Base-by-base conservation (phyloP, 257 asterid species). In the Osmanthus fragrans region DNA sequence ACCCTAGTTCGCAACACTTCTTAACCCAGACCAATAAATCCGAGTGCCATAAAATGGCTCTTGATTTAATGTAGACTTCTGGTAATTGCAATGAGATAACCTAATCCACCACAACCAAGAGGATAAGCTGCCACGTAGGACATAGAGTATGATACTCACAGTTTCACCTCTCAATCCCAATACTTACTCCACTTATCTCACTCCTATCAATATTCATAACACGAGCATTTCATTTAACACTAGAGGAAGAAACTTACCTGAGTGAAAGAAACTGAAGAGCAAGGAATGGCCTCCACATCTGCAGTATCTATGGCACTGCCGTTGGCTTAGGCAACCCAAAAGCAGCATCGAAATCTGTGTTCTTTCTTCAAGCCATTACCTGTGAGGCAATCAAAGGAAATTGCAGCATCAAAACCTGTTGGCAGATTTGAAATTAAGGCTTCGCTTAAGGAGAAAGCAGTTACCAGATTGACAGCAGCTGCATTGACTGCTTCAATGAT, bases 391-490 rank as follows among this genome's bases (percentile, higher is more conserved):
- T 86, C 90, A 23, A 85, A 74, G 77, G 66, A 76, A n/a, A 63
- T 79, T 37, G 67, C 80, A 18, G 73, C 74, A 27, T 23, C 88
- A 45, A 91, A 81, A 81, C 70, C 87, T 23, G 80, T 69, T 23
- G 86, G 82, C 2, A 91, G 84, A 76, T 84, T 89, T 75, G 84
- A 84, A 71, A 90, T 88, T 70, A 86, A 72, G 75, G 97, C 92
- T 73, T 91, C 97, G 2, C 77, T 90, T 76, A 90, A 88, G 89
- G 97, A 93, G 87, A 89, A 91, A 85, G 97, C 84, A 4, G 90
- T 86, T 67, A 81, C 93, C 3, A 95, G 97, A 78, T 77, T 93
- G 81, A 88, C 95, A 11, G 94, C 96, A 27, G 92, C 98, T 16
- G 98, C 95, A 10, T 51, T 90, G 79, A 89, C 96, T 1, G 96